Conservation (phyloP, 768 basidiomycete genomes). For the Mycena filopes region DNA sequence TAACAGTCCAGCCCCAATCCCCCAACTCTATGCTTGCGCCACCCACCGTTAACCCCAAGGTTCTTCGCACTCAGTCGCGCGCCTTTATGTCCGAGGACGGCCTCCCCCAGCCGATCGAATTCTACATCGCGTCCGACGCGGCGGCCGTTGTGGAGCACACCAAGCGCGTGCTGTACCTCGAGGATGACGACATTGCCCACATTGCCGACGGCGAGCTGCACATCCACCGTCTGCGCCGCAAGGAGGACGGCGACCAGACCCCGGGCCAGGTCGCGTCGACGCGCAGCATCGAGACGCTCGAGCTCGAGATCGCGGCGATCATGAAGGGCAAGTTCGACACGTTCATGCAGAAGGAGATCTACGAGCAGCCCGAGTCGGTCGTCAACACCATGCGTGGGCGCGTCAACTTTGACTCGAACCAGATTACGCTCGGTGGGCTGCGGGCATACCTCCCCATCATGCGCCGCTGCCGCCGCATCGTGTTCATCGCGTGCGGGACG, state of each 20-base stretch:
- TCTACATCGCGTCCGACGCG: conserved; percentile 98
- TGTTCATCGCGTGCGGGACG: conserved; percentile 98
- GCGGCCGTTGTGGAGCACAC: conserved; percentile 98
- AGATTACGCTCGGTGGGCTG: conserved; percentile 94
- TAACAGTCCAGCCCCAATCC: conserved; percentile 60
- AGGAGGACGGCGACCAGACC: conserved; percentile 74
- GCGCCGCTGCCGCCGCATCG: conserved; percentile 91
- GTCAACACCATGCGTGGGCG: conserved; percentile 99
- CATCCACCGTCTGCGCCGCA: conserved; percentile 96
- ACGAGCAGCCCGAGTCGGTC: conserved; percentile 98
- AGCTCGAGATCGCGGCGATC: conserved; percentile 99
- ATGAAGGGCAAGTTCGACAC: conserved; percentile 99
- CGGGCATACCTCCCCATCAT: conserved; percentile 96
- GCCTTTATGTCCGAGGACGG: conserved; percentile 99
- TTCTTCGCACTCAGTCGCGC: conserved; percentile 93
- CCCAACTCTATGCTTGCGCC: conserved; percentile 74
- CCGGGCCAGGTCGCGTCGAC: conserved; percentile 75
- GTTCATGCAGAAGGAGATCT: conserved; percentile 99
- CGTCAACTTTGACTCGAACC: conserved; percentile 95
- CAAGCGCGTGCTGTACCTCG: conserved; percentile 97
- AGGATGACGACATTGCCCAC: conserved; percentile 99
- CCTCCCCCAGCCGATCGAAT: conserved; percentile 98
- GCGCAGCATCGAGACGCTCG: conserved; percentile 96
- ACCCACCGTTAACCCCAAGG: conserved; percentile 73
- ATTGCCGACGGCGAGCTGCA: conserved; percentile 97